A percentile compares a stretch with the other conserved stretches of the same genome.
Conservation (phyloP, 164 flowering plant species). For the Euptelea pleiosperma region DNA sequence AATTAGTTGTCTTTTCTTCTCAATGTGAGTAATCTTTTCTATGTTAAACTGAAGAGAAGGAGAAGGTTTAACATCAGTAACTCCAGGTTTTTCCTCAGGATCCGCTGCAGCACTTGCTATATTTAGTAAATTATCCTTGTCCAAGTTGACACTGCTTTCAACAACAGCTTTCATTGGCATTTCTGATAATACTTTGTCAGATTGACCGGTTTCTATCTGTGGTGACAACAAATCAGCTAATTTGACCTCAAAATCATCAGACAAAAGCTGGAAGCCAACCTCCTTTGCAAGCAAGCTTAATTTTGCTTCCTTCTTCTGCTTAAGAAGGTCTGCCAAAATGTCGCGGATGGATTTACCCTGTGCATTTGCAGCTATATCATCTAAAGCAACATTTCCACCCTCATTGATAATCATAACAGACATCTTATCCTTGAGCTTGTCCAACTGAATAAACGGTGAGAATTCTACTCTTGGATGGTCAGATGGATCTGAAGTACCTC, state of each 20-base stretch:
- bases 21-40: conserved; percentile 19
- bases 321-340: conserved; percentile 51
- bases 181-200: conserved; percentile 26
- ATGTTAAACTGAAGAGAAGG: conserved; percentile 15
- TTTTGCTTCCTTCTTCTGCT: conserved; percentile 50
- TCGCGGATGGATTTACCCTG: conserved; percentile 58
- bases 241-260: conserved; percentile 70
- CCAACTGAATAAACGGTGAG: conserved; percentile 25
- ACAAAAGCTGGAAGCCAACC: conserved; percentile 80
- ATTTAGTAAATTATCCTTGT: conserved; percentile 18
- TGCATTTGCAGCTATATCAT: conserved; percentile 35
- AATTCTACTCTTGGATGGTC: conserved; percentile 28
- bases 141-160: conserved; percentile 20
- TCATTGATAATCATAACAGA: conserved; percentile 58
- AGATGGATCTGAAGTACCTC: conserved; percentile 9
- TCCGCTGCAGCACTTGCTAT: conserved; percentile 11
- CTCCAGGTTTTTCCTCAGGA: conserved; percentile 16
- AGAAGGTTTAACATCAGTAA: conserved; percentile 14
- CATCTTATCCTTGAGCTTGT: conserved; percentile 45
- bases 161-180: conserved; percentile 18
- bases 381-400: conserved; percentile 44
- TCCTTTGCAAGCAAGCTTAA: conserved; percentile 70
- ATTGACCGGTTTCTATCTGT: conserved; percentile 25
- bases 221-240: conserved; percentile 31
- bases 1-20: conserved; percentile 6